Evolutionary conservation across 1,139 yeast genomes (phyloP), one percentile per base, ranked within the genome.

Genomic region (Petasospora fabianii): DNA sequence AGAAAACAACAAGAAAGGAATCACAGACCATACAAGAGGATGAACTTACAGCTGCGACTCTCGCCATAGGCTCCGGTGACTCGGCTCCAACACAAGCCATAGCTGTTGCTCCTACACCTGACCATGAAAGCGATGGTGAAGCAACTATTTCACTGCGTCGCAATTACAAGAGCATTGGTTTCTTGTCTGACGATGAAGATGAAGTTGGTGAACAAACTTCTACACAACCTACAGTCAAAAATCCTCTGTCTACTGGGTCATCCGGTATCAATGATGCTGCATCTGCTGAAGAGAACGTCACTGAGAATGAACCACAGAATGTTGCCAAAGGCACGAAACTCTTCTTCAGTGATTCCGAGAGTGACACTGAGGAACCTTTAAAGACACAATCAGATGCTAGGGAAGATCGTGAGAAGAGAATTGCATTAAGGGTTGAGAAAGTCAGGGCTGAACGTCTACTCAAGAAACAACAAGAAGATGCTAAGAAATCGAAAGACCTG

Each of bases 371-470:
- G 3, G 27, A 18, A 5, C 31, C 36, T 18, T 17, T 27, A 12
- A 24, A n/a, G 13, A 30, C 40, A 7, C 36, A 27, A 14, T 24
- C 37, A 10, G 39, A 37, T 14, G 36, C 27, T 18, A 34, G 35
- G 3, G 41, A 32, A 14, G 48, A 42, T 7, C 44, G 51, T n/a
- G 41, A 26, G 1, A 35, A 30, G 19, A 49, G 46, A 36, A 45
- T 53, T 15, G 43, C 44, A 18, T 49, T 39, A 12, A 30, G 48
- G 11, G 59, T 52, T 10, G 49, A 37, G 5, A 45, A 54, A 42
- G 54, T 50, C 41, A 46, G 45, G 30, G 34, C 40, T 6, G 47
- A 46, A 34, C 44, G 58, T 27, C 34, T 53, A 3, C 17, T 48
- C 24, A 48, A 43, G 22, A 43, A 46, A 17, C 51, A 50, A 17